Percentiles rank a stretch among this genome's conserved stretches.
phyloP scores from a whole-genome alignment of 352 stramenopile genomes.

The Globisporangium heterothallicum region DNA sequence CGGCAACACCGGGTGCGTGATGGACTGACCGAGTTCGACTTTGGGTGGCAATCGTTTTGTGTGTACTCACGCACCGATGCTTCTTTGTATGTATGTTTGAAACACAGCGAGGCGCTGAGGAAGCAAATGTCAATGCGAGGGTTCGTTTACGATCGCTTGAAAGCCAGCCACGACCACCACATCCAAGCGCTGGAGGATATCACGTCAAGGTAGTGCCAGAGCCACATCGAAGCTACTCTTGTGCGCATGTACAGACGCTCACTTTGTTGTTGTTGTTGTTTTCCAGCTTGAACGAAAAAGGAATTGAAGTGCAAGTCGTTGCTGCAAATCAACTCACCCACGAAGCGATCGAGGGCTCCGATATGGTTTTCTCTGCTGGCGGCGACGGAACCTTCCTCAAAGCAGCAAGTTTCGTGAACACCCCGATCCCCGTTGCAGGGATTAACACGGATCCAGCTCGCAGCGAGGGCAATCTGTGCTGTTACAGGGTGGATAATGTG shows the following conservation, averaged over 20 bases:
- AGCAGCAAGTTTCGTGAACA: slow-evolving; percentile 83
- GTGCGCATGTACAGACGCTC: neutral
- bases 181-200: slow-evolving; percentile 83
- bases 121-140: slow-evolving; percentile 90
- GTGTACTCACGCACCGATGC: no score
- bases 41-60: no score
- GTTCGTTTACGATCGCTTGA: slow-evolving; percentile 83
- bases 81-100: slow-evolving; percentile 12
- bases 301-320: slow-evolving; percentile 67
- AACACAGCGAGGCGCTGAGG: slow-evolving; percentile 65
- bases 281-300: slow-evolving; percentile 58
- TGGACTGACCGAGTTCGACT: no score
- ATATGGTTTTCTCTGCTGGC: slow-evolving; percentile 85
- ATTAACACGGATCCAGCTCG: slow-evolving; percentile 83
- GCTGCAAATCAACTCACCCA: slow-evolving; percentile 77
- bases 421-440: slow-evolving; percentile 73
- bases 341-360: slow-evolving; percentile 65
- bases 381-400: slow-evolving; percentile 87
- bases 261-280: neutral
- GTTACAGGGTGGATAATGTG: slow-evolving; percentile 80
- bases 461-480: slow-evolving; percentile 85
- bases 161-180: slow-evolving; percentile 84
- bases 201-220: slow-evolving; percentile 62
- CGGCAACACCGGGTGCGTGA: slow-evolving; percentile 71
- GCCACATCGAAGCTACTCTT: no score